Evolutionary conservation across 2,329 filamentous ascomycete species (phyloP).

Genomic region (Chrysoporthe deuterocubensis): DNA sequence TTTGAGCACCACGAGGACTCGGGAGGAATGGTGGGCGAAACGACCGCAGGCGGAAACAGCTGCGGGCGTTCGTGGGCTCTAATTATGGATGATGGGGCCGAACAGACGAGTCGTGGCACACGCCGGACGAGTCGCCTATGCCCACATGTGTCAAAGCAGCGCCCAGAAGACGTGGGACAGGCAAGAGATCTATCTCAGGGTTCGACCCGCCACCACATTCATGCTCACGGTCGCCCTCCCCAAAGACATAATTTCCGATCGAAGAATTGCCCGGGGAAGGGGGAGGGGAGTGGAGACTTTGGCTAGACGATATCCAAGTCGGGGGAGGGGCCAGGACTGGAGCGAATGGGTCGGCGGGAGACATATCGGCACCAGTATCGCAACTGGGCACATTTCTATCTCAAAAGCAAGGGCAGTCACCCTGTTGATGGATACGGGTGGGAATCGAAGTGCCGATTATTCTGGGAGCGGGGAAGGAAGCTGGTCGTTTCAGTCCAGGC

Average conservation of each 20-base stretch:
- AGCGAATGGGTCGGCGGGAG: background rate
- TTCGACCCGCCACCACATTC: no score
- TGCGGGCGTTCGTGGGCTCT: background rate
- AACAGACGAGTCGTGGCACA: background rate
- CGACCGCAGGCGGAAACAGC: background rate
- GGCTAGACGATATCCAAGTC: background rate
- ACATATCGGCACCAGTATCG: background rate
- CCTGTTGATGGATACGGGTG: background rate
- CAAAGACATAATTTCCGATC: background rate
- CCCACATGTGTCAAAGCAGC: background rate
- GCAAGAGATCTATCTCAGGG: no score
- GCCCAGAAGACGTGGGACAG: background rate
- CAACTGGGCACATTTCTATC: background rate
- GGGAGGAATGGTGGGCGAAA: background rate
- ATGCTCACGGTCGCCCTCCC: no score
- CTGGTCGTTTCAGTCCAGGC: constrained; percentile 5
- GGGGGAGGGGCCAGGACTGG: background rate
- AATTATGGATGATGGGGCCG: background rate
- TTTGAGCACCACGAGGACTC: background rate
- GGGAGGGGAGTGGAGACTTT: background rate
- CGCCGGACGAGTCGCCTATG: background rate
- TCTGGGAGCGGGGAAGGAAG: background rate
- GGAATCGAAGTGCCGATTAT: background rate
- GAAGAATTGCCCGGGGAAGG: background rate
- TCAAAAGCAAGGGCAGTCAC: background rate